Conservation (phyloP, 23 red algal genomes). For the Cyanidioschyzon merolae region DNA sequence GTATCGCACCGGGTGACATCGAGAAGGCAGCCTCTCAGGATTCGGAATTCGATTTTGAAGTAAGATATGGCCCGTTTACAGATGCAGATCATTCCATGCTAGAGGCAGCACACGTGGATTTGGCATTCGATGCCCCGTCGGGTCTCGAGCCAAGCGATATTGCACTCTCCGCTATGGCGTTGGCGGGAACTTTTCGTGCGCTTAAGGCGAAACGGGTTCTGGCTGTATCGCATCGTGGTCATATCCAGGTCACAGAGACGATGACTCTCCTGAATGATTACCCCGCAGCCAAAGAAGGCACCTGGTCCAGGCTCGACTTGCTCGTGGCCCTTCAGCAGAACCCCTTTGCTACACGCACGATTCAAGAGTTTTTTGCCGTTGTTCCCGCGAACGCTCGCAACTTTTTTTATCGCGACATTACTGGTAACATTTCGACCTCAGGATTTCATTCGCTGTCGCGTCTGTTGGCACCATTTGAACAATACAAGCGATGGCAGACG, state of each 20-base stretch:
- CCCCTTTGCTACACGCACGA: background rate
- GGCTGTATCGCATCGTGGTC: background rate
- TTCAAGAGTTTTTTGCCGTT: background rate
- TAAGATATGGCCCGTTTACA: background rate
- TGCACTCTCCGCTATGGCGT: conserved; percentile 1
- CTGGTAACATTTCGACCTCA: conserved; percentile 6
- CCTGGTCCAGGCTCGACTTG: conserved; percentile 2
- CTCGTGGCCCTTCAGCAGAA: background rate
- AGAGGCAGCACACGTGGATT: background rate
- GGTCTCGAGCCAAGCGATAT: background rate
- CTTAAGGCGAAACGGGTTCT: background rate
- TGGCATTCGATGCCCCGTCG: background rate
- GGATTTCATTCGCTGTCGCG: background rate
- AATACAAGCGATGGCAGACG: background rate
- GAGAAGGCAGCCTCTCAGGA: background rate
- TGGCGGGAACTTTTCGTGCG: conserved; percentile 9
- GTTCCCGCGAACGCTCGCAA: background rate
- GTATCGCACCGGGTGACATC: background rate
- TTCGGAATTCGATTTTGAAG: background rate
- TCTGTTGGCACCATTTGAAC: background rate
- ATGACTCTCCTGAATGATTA: conserved; percentile 11
- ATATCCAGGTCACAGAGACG: background rate
- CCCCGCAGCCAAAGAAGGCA: background rate
- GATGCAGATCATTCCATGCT: background rate
- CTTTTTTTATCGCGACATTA: conserved; percentile 8